phyloP scores from a whole-genome alignment of 768 basidiomycete species.

The Boletales sp. region DNA sequence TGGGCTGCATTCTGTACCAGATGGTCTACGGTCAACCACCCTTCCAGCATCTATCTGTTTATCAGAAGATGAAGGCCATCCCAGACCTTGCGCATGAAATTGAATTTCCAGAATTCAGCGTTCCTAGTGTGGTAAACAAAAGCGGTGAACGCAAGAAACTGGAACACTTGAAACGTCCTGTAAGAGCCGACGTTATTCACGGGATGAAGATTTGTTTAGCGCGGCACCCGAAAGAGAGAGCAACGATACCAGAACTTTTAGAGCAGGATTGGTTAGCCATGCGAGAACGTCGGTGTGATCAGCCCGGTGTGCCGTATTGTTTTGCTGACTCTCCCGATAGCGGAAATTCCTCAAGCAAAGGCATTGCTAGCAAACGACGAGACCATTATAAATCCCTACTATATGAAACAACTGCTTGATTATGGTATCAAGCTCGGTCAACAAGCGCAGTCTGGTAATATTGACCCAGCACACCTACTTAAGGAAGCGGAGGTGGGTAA shows the following conservation, averaged over 20 bases:
- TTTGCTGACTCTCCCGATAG: constrained; percentile 10
- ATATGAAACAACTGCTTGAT: constrained; percentile 70
- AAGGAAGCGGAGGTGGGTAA: constrained; percentile 55
- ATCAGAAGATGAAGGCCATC: constrained; percentile 93
- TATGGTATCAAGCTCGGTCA: constrained; percentile 67
- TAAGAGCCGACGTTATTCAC: constrained; percentile 71
- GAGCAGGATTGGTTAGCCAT: constrained; percentile 76
- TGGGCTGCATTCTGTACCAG: constrained; percentile 97
- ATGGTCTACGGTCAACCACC: constrained; percentile 96
- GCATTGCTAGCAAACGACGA: constrained; percentile 46
- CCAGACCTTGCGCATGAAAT: constrained; percentile 75
- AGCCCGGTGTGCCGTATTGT: background rate
- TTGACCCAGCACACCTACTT: constrained; percentile 45
- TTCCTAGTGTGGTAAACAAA: constrained; percentile 39
- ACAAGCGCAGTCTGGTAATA: constrained; percentile 34
- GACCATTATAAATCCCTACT: constrained; percentile 73
- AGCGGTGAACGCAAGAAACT: constrained; percentile 44
- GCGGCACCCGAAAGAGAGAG: constrained; percentile 77
- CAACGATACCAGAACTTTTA: constrained; percentile 84
- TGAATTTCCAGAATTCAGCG: constrained; percentile 71
- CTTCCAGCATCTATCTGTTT: constrained; percentile 79
- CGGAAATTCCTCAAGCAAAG: constrained; percentile 29
- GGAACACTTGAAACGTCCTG: constrained; percentile 67
- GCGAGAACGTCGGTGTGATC: constrained; percentile 34
- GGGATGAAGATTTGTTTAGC: constrained; percentile 80